A percentile compares a stretch with the other conserved stretches of the same genome.
phyloP scores from a whole-genome alignment of 768 basidiomycete species.

The Lactifluus piperatus region DNA sequence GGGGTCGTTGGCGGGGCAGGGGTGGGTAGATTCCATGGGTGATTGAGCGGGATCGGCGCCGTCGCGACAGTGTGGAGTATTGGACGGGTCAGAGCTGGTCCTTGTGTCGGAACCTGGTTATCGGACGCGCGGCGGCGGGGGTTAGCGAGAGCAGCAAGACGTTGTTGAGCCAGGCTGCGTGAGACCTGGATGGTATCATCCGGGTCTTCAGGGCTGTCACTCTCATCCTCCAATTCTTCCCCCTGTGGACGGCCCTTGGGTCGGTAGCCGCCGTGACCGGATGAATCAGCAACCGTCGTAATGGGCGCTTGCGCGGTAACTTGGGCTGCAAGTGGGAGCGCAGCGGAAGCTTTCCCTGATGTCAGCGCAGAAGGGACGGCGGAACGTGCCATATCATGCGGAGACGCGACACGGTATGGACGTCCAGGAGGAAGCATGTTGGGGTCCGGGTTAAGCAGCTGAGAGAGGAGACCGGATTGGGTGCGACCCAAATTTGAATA shows the following conservation, averaged over 20 bases:
- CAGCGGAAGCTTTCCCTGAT: slow-evolving; percentile 49
- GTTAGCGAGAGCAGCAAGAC: slow-evolving; percentile 46
- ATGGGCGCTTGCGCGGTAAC: slow-evolving; percentile 32
- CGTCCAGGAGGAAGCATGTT: slow-evolving; percentile 48
- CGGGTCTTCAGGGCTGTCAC: slow-evolving; percentile 42
- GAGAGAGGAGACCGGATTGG: slow-evolving; percentile 51
- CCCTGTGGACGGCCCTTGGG: slow-evolving; percentile 58
- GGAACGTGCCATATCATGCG: slow-evolving; percentile 40
- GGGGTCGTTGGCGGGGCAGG: slow-evolving; percentile 66
- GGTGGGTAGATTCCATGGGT: slow-evolving; percentile 68
- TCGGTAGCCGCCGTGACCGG: slow-evolving; percentile 37
- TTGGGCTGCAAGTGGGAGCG: slow-evolving; percentile 46
- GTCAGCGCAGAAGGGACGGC: slow-evolving; percentile 26
- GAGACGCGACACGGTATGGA: slow-evolving; percentile 46
- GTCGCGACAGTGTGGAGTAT: slow-evolving; percentile 32
- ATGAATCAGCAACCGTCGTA: background rate
- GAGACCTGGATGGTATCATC: slow-evolving; percentile 49
- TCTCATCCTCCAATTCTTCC: slow-evolving; percentile 59
- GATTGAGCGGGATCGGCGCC: slow-evolving; percentile 49
- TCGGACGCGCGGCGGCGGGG: slow-evolving; percentile 35
- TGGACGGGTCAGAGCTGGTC: slow-evolving; percentile 16
- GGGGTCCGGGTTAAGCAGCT: slow-evolving; percentile 67
- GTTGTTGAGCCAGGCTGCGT: slow-evolving; percentile 61
- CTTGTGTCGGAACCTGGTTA: slow-evolving; percentile 16
- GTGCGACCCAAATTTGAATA: slow-evolving; percentile 51